phyloP scores from a whole-genome alignment of 129 eudicot genomes.

The Apium graveolens region DNA sequence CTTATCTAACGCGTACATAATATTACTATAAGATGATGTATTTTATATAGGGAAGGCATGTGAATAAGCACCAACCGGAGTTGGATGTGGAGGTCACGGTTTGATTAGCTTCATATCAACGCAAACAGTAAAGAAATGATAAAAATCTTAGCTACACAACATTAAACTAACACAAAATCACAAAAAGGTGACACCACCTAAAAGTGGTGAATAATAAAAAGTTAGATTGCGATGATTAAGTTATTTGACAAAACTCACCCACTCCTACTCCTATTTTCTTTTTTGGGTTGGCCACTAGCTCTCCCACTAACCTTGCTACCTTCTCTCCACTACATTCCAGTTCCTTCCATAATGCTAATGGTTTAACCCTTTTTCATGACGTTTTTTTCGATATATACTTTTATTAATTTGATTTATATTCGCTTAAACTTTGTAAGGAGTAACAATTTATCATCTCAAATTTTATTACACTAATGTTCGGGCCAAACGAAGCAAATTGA shows the following conservation, averaged over 20 bases:
- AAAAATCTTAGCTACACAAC: slow-evolving; percentile 1
- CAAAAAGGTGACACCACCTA: slow-evolving; percentile 20
- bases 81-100: slow-evolving; percentile 35
- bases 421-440: no score
- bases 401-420: no score
- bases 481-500: no score
- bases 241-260: slow-evolving; percentile 28
- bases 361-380: not conserved
- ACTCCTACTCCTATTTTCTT: not conserved
- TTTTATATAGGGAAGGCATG: slow-evolving; percentile 25
- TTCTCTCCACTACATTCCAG: not conserved
- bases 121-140: slow-evolving; percentile 24
- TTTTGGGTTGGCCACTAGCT: slow-evolving; percentile 28
- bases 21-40: no score
- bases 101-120: slow-evolving; percentile 61
- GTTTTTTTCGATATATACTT: no score
- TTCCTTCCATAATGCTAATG: not conserved
- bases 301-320: slow-evolving; percentile 11
- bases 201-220: slow-evolving; percentile 15
- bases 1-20: no score
- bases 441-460: no score
- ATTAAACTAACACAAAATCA: not conserved
- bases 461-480: no score
- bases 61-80: slow-evolving; percentile 33
- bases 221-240: slow-evolving; percentile 25